Evolutionary conservation across 106 monocot species (phyloP).

Genomic region (Amphibolis antarctica): DNA sequence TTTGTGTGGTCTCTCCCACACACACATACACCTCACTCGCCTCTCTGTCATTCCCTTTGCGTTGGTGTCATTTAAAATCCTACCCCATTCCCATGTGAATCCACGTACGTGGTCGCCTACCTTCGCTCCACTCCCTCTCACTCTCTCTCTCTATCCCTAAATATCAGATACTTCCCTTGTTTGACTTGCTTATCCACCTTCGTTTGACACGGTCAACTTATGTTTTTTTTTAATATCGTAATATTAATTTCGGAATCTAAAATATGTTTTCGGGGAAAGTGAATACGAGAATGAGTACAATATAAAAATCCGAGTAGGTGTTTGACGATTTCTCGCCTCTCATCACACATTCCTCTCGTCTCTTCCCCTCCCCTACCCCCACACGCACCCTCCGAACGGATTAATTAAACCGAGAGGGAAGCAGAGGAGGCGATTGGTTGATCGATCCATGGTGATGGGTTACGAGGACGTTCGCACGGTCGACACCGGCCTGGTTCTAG

Average conservation of each 20-base stretch:
- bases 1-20: too few species aligned
- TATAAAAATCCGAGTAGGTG: background rate
- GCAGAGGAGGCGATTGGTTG: too few species aligned
- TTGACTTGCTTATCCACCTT: background rate
- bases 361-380: background rate
- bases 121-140: background rate
- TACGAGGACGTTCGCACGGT: background rate
- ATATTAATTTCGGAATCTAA: too few species aligned
- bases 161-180: background rate
- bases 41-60: background rate
- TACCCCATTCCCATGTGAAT: constrained; percentile 3
- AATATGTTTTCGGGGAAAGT: background rate
- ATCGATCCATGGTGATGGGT: background rate
- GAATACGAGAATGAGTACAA: background rate
- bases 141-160: background rate
- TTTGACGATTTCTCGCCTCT: background rate
- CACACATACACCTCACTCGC: too few species aligned
- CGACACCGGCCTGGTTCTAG: constrained; percentile 5
- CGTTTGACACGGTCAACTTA: constrained; percentile 1
- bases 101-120: background rate
- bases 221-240: too few species aligned
- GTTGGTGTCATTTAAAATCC: background rate
- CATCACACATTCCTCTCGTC: background rate
- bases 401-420: too few species aligned
- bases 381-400: too few species aligned